Conservation (phyloP, 495 filamentous ascomycete species). For the Trichoderma gamsii region DNA sequence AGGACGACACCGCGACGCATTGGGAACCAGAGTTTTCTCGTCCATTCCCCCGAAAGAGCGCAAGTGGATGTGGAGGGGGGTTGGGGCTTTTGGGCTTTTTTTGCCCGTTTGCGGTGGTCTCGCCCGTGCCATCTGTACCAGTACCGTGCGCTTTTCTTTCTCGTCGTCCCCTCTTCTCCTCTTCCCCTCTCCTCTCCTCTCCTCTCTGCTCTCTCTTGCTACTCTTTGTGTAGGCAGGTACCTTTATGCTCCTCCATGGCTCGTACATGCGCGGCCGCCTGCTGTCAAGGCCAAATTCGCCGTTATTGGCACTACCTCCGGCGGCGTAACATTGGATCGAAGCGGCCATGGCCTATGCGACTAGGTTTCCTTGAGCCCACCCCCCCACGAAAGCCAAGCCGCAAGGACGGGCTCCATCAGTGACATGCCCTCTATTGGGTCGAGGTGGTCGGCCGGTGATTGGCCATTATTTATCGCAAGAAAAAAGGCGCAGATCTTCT, state of each 20-base stretch:
- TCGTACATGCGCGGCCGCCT: not conserved
- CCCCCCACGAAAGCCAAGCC: conserved; percentile 9
- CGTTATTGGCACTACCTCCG: conserved; percentile 12
- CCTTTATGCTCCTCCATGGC: no score
- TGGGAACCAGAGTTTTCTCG: not conserved
- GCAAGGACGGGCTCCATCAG: not conserved
- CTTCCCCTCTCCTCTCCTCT: no score
- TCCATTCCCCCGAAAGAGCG: not conserved
- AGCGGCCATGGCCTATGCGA: not conserved
- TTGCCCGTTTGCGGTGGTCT: not conserved
- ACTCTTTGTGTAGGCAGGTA: not conserved
- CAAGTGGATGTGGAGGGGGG: not conserved
- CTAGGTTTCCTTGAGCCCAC: not conserved
- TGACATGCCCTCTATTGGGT: not conserved
- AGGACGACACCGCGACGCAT: no score
- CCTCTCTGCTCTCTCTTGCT: not conserved
- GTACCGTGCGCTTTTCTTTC: not conserved
- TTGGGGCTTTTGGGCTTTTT: no score
- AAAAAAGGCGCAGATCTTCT: conserved; percentile 6
- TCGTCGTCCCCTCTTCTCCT: not conserved
- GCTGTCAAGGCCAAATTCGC: conserved; percentile 1
- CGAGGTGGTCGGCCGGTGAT: not conserved
- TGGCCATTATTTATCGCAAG: conserved; percentile 2
- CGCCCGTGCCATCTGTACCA: conserved; percentile 3
- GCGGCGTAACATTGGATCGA: conserved; percentile 7